Evolutionary conservation across 768 basidiomycete genomes (phyloP), one percentile per base, ranked within the genome.

Genomic region (Collybia sp.): DNA sequence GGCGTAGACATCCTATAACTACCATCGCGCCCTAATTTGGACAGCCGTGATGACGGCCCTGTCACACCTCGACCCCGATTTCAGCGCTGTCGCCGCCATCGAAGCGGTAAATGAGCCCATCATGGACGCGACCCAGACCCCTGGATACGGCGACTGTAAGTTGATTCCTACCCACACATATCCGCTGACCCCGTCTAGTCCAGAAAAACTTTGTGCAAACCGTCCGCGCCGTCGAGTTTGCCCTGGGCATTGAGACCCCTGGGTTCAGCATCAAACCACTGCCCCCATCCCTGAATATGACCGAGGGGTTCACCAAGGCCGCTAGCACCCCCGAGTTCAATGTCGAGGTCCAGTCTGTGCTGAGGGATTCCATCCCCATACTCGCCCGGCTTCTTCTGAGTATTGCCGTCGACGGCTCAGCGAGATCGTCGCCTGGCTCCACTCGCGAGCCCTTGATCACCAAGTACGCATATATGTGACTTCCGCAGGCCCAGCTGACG

Each of bases 51-150:
- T 90, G 82, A 83, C 88, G 1, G 63, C 75, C 9, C 66, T 91
- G 3, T 66, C 84, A 1, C 88, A 91, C 53, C 63, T 85, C 30
- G 82, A 89, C 57, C 73, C 86, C 5, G 65, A 68, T 34, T 91
- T 91, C 55, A 64, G 53, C 13, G 77, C 69, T 30, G 86, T 85
- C 13, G 81, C 83, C 36, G 69, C 83, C 1, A 83, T 91, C 25
- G 76, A 91, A 53, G 88, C 88, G 1, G 70, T 84, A 19, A 91
- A 91, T 50, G 88, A 91, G 47, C 85, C 84, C 0, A 79, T 87
- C 54, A 84, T 80, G 83, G 65, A 91, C 55, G 84, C 85, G 6
- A 57, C 45, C 13, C 61, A 71, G 50, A 90, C 88, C 1, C 87
- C 88, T 0, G 77, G 71, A 20, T 81, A 85, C 38, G 87, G 86